Percentiles rank a stretch among this genome's conserved stretches.
These are phyloP conservation scores for Lactifluus hygrophoroides DNA, from an alignment of 768 basidiomycete genomes.

Conservation along the genomic window DNA sequence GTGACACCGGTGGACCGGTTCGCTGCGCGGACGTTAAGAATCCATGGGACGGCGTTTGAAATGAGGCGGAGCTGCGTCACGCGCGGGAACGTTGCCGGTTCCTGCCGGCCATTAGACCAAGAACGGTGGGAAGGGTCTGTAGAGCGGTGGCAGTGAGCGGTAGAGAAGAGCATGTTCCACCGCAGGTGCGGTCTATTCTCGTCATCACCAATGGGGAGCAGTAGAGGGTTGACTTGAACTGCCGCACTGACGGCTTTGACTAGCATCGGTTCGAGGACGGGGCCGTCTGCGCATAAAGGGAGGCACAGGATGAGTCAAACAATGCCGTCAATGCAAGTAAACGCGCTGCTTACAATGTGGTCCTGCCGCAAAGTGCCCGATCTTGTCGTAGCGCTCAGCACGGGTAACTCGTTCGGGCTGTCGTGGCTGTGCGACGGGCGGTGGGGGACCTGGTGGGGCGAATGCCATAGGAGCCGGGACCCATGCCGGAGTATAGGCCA, in stretches of 20 bases:
- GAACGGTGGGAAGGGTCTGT: conserved; percentile 51
- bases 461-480: conserved; percentile 3
- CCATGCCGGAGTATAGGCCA: conserved; percentile 11
- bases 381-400: conserved; percentile 27
- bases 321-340: conserved; percentile 10
- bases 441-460: conserved; percentile 15
- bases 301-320: not conserved
- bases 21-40: conserved; percentile 39
- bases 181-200: conserved; percentile 45
- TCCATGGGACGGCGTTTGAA: conserved; percentile 48
- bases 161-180: conserved; percentile 69
- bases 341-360: conserved; percentile 32
- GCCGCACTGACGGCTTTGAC: conserved; percentile 39
- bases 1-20: conserved; percentile 47
- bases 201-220: conserved; percentile 36
- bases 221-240: conserved; percentile 52
- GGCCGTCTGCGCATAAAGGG: conserved; percentile 42
- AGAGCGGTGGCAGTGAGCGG: conserved; percentile 52
- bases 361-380: conserved; percentile 34
- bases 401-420: conserved; percentile 25
- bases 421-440: conserved; percentile 21
- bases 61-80: conserved; percentile 44
- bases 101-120: conserved; percentile 56
- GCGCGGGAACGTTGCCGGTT: conserved; percentile 61
- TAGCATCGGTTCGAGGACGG: conserved; percentile 58